Percentiles rank a stretch among this genome's conserved stretches.
Evolutionary conservation across 1,284 basidiomycete species (phyloP).

Genomic region (Moesziomyces globuligerus): DNA sequence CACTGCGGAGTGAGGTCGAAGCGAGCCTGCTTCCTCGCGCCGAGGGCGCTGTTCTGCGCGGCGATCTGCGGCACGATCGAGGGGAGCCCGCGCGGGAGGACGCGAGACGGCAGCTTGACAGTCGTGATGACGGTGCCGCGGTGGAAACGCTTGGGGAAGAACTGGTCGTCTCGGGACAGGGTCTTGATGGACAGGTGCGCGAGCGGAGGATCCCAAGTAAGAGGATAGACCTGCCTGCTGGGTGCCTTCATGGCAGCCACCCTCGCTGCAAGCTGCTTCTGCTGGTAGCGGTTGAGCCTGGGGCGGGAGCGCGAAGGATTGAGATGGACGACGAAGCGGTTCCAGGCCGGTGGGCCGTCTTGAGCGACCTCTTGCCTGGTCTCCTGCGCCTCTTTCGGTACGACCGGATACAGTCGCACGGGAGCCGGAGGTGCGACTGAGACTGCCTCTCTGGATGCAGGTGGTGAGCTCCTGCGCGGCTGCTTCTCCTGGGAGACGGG

Average conservation of each 20-base stretch:
- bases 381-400: constrained; percentile 38
- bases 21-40: constrained; percentile 42
- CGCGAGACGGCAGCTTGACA: constrained; percentile 46
- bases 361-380: constrained; percentile 42
- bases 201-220: constrained; percentile 60
- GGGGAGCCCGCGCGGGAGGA: constrained; percentile 33
- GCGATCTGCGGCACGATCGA: constrained; percentile 14
- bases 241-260: constrained; percentile 35
- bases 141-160: constrained; percentile 58
- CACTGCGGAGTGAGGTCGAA: constrained; percentile 41
- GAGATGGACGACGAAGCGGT: constrained; percentile 47
- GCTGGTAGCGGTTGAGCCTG: constrained; percentile 39
- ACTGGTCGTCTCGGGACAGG: constrained; percentile 55
- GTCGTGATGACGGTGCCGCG: constrained; percentile 52
- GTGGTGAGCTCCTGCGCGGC: constrained; percentile 1
- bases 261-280: constrained; percentile 36
- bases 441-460: constrained; percentile 1
- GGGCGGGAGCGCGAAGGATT: constrained; percentile 19
- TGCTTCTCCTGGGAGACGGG: constrained; percentile 3
- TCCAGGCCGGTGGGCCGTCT: constrained; percentile 58
- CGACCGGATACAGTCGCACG: constrained; percentile 22
- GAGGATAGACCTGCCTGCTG: constrained; percentile 37
- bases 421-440: constrained; percentile 17
- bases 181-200: constrained; percentile 49
- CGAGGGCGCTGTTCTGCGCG: constrained; percentile 5